Base-by-base conservation (phyloP, 495 filamentous ascomycete genomes). In the Lepidopterella palustris region DNA sequence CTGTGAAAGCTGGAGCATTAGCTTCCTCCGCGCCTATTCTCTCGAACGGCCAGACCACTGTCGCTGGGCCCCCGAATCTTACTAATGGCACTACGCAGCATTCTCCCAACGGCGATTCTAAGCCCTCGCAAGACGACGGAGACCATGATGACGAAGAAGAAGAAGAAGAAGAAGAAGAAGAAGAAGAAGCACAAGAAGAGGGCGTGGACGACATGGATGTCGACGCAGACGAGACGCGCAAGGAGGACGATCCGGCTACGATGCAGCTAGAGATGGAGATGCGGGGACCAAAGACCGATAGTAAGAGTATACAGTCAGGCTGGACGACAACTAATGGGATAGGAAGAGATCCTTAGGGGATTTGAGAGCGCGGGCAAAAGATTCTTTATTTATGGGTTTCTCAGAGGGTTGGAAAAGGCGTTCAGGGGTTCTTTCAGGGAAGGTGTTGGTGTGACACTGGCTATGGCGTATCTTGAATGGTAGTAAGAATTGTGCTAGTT, bases 181-280 rank as follows among this genome's bases (percentile, higher is more conserved):
- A 45, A n/a, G 45, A 23, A 23, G 39, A 57, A 45, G 15, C 48
- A 9, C 20, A 50, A 5, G 62, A 65, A 9, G 53, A 32, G 1
- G 59, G 62, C 15, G 63, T 66, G 9, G 63, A 66, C 32, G 31
- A 58, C 11, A 5, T 5, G 13, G 48, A 54, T 28, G 48, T 24
- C 23, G 26, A 42, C 21, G 58, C 61, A 20, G 6, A 21, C 28
- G 28, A 54, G 10, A 28, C 25, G 6, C 15, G 25, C n/a, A n/a
- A n/a, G 29, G 56, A 45, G n/a, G 58, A 64, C 54, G 65, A 64
- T 59, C n/a, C 13, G 0, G 65, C 61, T 23, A 58, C 65, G 3
- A 56, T 61, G 58, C 64, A 63, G 47, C 57, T 67, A 24, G 64
- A 67, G 57, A 67, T 67, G 58, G 65, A 68, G 60, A 68, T 68